Evolutionary conservation across 2,329 filamentous ascomycete species (phyloP).

Genomic region (Phaeophleospora eucalypticola): DNA sequence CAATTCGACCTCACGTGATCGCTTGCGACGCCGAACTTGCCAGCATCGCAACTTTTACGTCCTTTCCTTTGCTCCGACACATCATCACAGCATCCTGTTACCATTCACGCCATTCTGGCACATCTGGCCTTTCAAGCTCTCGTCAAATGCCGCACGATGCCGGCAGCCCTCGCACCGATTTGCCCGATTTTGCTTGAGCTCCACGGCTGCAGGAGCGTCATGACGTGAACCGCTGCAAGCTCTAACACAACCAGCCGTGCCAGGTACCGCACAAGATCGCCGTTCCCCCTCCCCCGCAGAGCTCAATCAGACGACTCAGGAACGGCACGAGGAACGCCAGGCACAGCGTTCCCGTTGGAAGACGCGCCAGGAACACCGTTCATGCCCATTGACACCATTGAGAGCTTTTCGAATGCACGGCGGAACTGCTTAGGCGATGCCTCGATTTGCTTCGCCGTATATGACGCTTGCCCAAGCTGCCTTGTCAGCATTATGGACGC

Average conservation of each 20-base stretch:
- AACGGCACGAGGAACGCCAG: slow-evolving; percentile 10
- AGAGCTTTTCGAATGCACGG: neutral
- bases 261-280: slow-evolving; percentile 1
- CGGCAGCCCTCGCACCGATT: neutral
- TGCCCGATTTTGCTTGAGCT: slow-evolving; percentile 5
- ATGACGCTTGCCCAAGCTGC: slow-evolving; percentile 3
- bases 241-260: neutral
- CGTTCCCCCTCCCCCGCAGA: slow-evolving; percentile 11
- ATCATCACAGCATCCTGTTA: too few species aligned
- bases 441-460: slow-evolving; percentile 1
- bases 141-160: neutral
- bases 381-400: neutral
- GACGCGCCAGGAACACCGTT: neutral
- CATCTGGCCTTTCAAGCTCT: neutral
- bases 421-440: too few species aligned
- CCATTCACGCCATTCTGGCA: too few species aligned
- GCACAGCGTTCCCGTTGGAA: slow-evolving; percentile 3
- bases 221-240: slow-evolving; percentile 5
- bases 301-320: slow-evolving; percentile 12
- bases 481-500: slow-evolving; percentile 4
- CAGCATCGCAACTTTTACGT: too few species aligned
- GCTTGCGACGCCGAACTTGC: too few species aligned
- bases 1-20: too few species aligned
- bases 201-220: slow-evolving; percentile 2
- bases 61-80: too few species aligned